These are phyloP conservation scores for Boletus fagicola DNA, from an alignment of 768 basidiomycete species.

Conservation along the genomic window DNA sequence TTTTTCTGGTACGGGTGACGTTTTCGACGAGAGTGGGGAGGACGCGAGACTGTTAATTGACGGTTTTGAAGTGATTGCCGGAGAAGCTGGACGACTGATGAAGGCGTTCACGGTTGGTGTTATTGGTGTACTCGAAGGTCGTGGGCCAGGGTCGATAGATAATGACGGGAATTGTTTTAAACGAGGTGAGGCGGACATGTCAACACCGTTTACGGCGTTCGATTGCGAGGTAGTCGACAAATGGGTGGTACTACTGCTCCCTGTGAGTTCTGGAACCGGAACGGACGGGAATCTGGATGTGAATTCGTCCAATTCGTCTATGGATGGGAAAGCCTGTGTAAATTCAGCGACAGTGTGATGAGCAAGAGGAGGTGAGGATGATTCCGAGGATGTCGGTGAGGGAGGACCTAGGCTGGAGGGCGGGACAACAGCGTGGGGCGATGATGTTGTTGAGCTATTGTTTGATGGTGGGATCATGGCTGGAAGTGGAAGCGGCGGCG, in stretches of 20 bases:
- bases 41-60: conserved; percentile 40
- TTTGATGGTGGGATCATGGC: conserved; percentile 21
- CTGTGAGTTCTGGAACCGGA: conserved; percentile 42
- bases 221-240: conserved; percentile 25
- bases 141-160: conserved; percentile 46
- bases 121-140: conserved; percentile 71
- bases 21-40: conserved; percentile 33
- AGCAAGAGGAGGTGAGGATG: conserved; percentile 54
- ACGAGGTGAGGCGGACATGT: conserved; percentile 32
- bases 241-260: conserved; percentile 22
- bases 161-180: conserved; percentile 40
- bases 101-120: conserved; percentile 56
- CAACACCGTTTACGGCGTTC: conserved; percentile 32
- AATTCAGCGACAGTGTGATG: conserved; percentile 54
- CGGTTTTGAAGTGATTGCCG: conserved; percentile 44
- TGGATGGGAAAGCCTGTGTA: conserved; percentile 67
- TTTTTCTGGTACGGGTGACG: conserved; percentile 33
- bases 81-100: conserved; percentile 63
- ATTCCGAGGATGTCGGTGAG: conserved; percentile 68
- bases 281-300: conserved; percentile 49
- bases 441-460: conserved; percentile 37
- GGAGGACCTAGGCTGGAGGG: conserved; percentile 73
- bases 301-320: conserved; percentile 69
- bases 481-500: conserved; percentile 22
- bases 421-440: conserved; percentile 66